Evolutionary conservation across 2,329 filamentous ascomycete genomes (phyloP).

Genomic region (Pseudopithomyces maydicus): DNA sequence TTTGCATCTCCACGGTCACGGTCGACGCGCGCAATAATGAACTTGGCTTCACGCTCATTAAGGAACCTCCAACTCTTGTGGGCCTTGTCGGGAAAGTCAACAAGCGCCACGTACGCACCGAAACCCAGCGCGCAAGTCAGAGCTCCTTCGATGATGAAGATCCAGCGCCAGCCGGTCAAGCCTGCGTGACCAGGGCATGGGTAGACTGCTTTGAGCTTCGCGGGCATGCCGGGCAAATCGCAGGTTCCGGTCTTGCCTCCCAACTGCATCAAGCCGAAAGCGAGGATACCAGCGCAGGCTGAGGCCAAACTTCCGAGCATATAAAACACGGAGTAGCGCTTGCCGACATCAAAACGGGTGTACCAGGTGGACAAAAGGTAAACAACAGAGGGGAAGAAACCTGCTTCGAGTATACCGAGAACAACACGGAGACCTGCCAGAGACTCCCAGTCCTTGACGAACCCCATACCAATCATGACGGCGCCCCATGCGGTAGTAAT

Average conservation of each 20-base stretch:
- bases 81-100: conserved; percentile 53
- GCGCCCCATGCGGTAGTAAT: conserved; percentile 49
- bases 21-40: conserved; percentile 57
- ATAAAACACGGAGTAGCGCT: conserved; percentile 72
- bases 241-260: conserved; percentile 46
- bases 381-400: conserved; percentile 50
- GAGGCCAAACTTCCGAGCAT: conserved; percentile 69
- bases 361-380: conserved; percentile 54
- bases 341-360: conserved; percentile 67
- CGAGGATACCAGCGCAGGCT: conserved; percentile 70
- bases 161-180: conserved; percentile 53
- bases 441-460: conserved; percentile 41
- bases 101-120: conserved; percentile 49
- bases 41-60: conserved; percentile 52
- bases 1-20: conserved; percentile 59
- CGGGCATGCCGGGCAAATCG: background rate
- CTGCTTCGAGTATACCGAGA: conserved; percentile 49
- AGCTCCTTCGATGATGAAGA: conserved; percentile 51
- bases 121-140: conserved; percentile 49
- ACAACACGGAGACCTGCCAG: conserved; percentile 46
- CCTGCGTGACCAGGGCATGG: conserved; percentile 44
- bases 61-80: conserved; percentile 52
- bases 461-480: conserved; percentile 52
- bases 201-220: no score
- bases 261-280: conserved; percentile 72